Percentiles rank a stretch among this genome's conserved stretches.
These are phyloP conservation scores for Chytridium lagenaria DNA, from an alignment of 371 early-diverging fungal genomes.

Conservation along the genomic window DNA sequence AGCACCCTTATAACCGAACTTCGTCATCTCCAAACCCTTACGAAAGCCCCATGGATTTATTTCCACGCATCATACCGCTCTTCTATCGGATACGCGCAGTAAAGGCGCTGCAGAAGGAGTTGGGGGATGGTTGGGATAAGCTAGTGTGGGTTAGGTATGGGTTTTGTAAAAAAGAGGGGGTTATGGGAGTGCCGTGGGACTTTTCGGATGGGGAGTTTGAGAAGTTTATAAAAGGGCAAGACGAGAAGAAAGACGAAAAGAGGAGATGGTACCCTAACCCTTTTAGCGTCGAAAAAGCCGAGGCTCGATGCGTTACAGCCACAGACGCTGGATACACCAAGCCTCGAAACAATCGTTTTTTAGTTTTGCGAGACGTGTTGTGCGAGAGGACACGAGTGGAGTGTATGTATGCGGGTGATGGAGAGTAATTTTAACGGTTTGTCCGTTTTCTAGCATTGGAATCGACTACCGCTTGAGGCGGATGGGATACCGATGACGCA, in stretches of 20 bases:
- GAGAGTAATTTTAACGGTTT: not conserved
- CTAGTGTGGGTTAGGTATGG: not conserved
- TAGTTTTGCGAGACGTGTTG: slow-evolving; percentile 90
- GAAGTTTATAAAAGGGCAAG: not conserved
- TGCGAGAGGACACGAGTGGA: slow-evolving; percentile 55
- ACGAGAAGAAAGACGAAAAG: not conserved
- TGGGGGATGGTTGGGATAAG: not conserved
- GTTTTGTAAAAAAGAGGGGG: not conserved
- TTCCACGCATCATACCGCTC: no score
- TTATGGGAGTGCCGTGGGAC: slow-evolving; percentile 3
- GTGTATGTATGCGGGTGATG: slow-evolving; percentile 19
- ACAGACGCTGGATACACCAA: slow-evolving; percentile 78
- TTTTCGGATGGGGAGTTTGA: not conserved
- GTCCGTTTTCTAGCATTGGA: slow-evolving; percentile 67
- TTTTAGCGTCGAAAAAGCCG: slow-evolving; percentile 57
- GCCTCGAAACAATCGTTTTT: slow-evolving; percentile 74
- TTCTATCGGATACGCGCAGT: not conserved
- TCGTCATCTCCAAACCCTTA: no score
- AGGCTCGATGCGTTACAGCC: slow-evolving; percentile 67
- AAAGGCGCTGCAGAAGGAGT: not conserved
- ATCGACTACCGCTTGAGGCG: slow-evolving; percentile 69
- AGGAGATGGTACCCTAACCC: not conserved
- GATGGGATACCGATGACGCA: slow-evolving; percentile 61
- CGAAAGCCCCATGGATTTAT: no score
- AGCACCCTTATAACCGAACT: no score